Conservation (phyloP, 139 green algal genomes). For the Spirogloea muscicola region DNA sequence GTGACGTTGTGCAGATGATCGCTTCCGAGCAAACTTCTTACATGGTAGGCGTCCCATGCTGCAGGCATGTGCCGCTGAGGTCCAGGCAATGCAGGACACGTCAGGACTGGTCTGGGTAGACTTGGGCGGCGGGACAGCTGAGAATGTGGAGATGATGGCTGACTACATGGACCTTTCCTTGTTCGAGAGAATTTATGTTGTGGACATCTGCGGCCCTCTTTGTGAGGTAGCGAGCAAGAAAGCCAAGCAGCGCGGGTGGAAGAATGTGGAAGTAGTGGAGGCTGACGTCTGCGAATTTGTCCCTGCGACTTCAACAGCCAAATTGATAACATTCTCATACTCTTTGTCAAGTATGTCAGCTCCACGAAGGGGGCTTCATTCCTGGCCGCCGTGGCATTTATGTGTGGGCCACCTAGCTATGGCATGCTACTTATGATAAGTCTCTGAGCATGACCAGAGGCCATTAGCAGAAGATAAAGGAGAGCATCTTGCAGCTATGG, state of each 20-base stretch:
- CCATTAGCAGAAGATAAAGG: background rate
- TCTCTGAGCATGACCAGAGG: background rate
- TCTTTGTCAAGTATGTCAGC: slow-evolving; percentile 74
- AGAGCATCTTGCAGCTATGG: background rate
- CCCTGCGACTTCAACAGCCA: slow-evolving; percentile 59
- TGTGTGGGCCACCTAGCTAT: background rate
- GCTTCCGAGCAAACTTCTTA: slow-evolving; percentile 87
- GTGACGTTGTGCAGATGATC: slow-evolving; percentile 74
- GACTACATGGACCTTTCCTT: slow-evolving; percentile 79
- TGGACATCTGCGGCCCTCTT: slow-evolving; percentile 89
- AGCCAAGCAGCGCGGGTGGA: slow-evolving; percentile 74
- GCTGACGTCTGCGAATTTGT: slow-evolving; percentile 83
- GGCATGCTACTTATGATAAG: background rate
- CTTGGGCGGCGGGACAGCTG: slow-evolving; percentile 84
- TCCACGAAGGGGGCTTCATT: background rate
- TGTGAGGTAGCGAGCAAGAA: slow-evolving; percentile 81
- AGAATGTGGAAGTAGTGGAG: slow-evolving; percentile 91
- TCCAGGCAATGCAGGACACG: slow-evolving; percentile 52
- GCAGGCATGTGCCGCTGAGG: slow-evolving; percentile 74
- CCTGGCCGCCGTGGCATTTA: no score
- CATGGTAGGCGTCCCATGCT: slow-evolving; percentile 90
- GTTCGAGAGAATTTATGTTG: slow-evolving; percentile 94
- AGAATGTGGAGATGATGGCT: slow-evolving; percentile 93
- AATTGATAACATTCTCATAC: slow-evolving; percentile 97
- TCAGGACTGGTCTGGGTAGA: slow-evolving; percentile 87